phyloP scores from a whole-genome alignment of 768 basidiomycete species.

The Collybiopsis confluens region DNA sequence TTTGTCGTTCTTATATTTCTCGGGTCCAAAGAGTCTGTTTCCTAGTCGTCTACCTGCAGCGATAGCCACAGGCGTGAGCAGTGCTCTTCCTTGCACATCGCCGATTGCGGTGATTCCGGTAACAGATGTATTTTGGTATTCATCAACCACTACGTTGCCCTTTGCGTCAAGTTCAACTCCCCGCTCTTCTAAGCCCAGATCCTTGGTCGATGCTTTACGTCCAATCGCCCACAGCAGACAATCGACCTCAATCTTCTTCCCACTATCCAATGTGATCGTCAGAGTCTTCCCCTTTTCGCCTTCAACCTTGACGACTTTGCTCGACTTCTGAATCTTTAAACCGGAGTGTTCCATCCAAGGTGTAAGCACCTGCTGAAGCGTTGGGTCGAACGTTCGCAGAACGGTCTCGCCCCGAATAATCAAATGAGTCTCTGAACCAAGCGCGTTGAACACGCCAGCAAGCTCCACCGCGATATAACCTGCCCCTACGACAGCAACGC shows the following conservation, averaged over 20 bases:
- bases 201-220: constrained; percentile 72
- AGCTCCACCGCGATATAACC: constrained; percentile 98
- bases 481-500: constrained; percentile 92
- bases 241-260: constrained; percentile 81
- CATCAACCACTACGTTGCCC: constrained; percentile 87
- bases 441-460: constrained; percentile 87
- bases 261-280: constrained; percentile 71
- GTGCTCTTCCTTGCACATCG: constrained; percentile 88
- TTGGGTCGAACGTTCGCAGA: constrained; percentile 88
- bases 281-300: constrained; percentile 68
- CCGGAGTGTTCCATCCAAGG: constrained; percentile 94
- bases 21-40: constrained; percentile 87
- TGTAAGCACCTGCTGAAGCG: constrained; percentile 77
- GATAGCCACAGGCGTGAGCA: constrained; percentile 96
- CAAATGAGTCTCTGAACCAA: constrained; percentile 89
- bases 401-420: constrained; percentile 89
- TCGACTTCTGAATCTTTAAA: constrained; percentile 78
- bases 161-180: constrained; percentile 73
- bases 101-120: constrained; percentile 78
- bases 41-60: constrained; percentile 88
- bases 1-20: constrained; percentile 83
- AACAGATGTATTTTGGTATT: constrained; percentile 81
- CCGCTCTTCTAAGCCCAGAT: constrained; percentile 71
- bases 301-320: constrained; percentile 72
- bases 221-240: constrained; percentile 93